A percentile compares a stretch with the other conserved stretches of the same genome.
Evolutionary conservation across 1,139 yeast genomes (phyloP).

Genomic region (Meyerozyma sp.): DNA sequence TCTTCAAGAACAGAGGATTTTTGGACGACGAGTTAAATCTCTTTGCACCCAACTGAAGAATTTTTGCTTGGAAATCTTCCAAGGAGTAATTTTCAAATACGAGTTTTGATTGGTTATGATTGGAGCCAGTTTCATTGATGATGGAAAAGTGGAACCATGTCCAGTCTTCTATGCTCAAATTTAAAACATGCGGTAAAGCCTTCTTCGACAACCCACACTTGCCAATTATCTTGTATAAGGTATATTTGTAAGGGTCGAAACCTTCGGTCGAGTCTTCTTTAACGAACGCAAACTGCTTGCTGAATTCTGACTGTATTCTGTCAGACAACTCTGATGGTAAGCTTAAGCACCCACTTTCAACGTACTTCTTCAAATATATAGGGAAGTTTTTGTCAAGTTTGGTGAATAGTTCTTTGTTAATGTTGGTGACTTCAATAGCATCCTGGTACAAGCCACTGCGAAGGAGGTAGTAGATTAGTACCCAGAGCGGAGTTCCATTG

Average conservation of each 20-base stretch:
- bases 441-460: slow-evolving; percentile 81
- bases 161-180: slow-evolving; percentile 92
- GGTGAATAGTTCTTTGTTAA: slow-evolving; percentile 52
- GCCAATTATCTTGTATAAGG: slow-evolving; percentile 87
- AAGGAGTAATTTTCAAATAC: slow-evolving; percentile 71
- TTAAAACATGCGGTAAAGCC: slow-evolving; percentile 64
- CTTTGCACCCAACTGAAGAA: slow-evolving; percentile 68
- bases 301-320: slow-evolving; percentile 73
- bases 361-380: slow-evolving; percentile 67
- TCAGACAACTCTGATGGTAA: slow-evolving; percentile 67
- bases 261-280: slow-evolving; percentile 23
- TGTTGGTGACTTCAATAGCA: slow-evolving; percentile 46
- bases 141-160: slow-evolving; percentile 86
- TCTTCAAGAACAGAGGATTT: slow-evolving; percentile 73
- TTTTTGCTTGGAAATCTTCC: slow-evolving; percentile 65
- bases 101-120: slow-evolving; percentile 37
- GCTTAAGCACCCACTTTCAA: slow-evolving; percentile 36
- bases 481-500: slow-evolving; percentile 91
- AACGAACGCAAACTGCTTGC: slow-evolving; percentile 73
- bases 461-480: slow-evolving; percentile 73
- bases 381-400: slow-evolving; percentile 86
- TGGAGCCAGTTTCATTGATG: slow-evolving; percentile 49
- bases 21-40: slow-evolving; percentile 63
- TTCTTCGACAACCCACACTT: slow-evolving; percentile 80
- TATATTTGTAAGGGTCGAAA: slow-evolving; percentile 85